Evolutionary conservation across 2,329 filamentous ascomycete species (phyloP).

Genomic region (Aureobasidium sp.): DNA sequence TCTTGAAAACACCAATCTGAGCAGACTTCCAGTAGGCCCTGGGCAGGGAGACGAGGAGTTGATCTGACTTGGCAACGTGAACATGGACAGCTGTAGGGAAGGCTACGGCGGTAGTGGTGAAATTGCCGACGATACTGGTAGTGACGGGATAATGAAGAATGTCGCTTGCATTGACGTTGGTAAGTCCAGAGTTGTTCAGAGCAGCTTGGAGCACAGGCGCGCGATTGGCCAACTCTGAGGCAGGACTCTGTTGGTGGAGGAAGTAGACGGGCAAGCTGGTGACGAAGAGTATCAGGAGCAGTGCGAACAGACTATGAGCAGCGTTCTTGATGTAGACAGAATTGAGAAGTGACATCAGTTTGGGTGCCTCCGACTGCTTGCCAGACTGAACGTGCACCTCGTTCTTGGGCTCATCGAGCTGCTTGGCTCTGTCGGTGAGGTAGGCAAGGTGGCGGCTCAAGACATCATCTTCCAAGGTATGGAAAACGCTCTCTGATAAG

Average conservation of each 20-base stretch:
- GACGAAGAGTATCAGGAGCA: background rate
- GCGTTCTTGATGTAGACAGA: background rate
- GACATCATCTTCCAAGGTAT: background rate
- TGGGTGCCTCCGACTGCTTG: background rate
- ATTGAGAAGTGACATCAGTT: background rate
- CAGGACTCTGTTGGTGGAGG: background rate
- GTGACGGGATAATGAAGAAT: conserved; percentile 11
- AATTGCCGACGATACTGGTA: background rate
- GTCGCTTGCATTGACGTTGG: conserved; percentile 3
- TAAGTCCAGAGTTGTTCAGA: conserved; percentile 1
- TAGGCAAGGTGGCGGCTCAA: conserved; percentile 9
- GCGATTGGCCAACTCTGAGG: background rate
- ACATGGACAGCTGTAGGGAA: conserved; percentile 9
- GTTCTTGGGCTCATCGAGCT: background rate
- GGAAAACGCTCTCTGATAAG: background rate
- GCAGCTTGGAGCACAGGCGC: background rate
- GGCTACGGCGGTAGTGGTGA: background rate
- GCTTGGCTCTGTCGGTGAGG: background rate
- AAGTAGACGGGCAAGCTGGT: background rate
- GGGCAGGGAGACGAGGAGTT: conserved; percentile 12
- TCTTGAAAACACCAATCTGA: conserved; percentile 3
- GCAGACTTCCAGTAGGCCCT: conserved; percentile 4
- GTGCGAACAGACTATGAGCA: background rate
- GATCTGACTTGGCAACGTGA: conserved; percentile 8
- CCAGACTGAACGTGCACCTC: background rate